phyloP scores from a whole-genome alignment of 75 land plant species.

The Pinus taeda region DNA sequence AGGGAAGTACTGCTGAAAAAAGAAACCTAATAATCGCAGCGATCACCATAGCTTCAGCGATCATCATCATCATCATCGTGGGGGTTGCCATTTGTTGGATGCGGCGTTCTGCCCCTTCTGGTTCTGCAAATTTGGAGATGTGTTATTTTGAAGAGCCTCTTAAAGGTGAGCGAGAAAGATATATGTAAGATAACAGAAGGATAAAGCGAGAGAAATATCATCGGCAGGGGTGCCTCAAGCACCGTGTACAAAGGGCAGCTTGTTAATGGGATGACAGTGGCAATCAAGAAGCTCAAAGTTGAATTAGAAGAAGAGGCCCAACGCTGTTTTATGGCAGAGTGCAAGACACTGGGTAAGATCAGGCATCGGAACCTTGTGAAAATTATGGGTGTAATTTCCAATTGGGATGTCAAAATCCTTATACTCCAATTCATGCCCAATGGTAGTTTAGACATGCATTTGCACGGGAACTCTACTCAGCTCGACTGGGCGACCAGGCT shows the following conservation, averaged over 20 bases:
- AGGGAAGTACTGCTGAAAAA: background rate
- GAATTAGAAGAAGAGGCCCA: background rate
- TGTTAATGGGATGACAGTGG: conserved; percentile 16
- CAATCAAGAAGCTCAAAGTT: conserved; percentile 22
- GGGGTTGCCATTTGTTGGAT: too few species aligned
- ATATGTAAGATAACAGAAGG: background rate
- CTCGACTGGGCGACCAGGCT: conserved; percentile 16
- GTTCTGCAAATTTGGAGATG: background rate
- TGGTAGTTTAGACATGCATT: conserved; percentile 22
- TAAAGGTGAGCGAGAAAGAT: background rate
- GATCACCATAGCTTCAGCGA: too few species aligned
- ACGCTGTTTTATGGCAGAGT: conserved; percentile 4
- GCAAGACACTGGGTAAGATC: conserved; percentile 13
- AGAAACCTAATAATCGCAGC: too few species aligned
- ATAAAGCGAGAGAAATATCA: conserved; percentile 16
- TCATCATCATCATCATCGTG: too few species aligned
- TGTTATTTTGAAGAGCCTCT: background rate
- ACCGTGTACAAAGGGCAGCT: conserved; percentile 29
- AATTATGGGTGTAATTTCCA: conserved; percentile 10
- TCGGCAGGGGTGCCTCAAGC: conserved; percentile 25
- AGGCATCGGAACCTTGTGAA: conserved; percentile 18
- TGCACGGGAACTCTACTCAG: conserved; percentile 3
- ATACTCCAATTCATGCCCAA: conserved; percentile 27
- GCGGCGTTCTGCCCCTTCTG: background rate
- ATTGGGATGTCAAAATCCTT: conserved; percentile 11